Conservation (phyloP, 2,329 filamentous ascomycete species). For the Orbilia javanica region DNA sequence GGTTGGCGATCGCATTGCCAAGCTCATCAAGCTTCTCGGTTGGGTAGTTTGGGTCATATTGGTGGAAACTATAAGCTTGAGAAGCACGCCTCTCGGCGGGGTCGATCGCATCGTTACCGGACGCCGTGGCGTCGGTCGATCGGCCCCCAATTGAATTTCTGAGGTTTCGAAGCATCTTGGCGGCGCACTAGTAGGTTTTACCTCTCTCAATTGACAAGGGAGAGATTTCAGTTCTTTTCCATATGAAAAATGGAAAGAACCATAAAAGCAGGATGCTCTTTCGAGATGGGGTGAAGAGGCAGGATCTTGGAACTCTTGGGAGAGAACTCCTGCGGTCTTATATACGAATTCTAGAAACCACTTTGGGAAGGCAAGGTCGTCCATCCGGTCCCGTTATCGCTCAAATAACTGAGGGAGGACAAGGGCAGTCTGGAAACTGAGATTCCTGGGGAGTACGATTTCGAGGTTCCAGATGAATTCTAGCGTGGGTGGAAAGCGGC, state of each 20-base stretch:
- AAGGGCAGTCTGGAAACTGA: constrained; percentile 36
- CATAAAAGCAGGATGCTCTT: not conserved
- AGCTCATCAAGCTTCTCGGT: constrained; percentile 53
- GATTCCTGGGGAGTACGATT: constrained; percentile 18
- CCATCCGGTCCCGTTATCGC: constrained; percentile 40
- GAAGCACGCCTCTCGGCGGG: constrained; percentile 51
- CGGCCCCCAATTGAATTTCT: constrained; percentile 55
- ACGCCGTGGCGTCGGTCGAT: constrained; percentile 56
- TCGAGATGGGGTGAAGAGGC: constrained; percentile 30
- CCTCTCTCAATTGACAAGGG: constrained; percentile 35
- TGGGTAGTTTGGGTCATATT: constrained; percentile 58
- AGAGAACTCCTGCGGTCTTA: constrained; percentile 42
- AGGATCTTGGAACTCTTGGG: constrained; percentile 53
- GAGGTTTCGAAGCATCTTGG: constrained; percentile 53
- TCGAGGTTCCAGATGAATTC: constrained; percentile 57
- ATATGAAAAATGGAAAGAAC: constrained; percentile 36
- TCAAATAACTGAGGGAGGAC: constrained; percentile 23
- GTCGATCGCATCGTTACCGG: constrained; percentile 56
- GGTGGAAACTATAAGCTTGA: constrained; percentile 33
- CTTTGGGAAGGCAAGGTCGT: constrained; percentile 42
- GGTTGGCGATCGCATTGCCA: constrained; percentile 52
- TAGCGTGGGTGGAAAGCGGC: constrained; percentile 28
- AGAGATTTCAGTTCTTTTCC: constrained; percentile 32
- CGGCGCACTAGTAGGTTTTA: not conserved
- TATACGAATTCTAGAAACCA: constrained; percentile 47